Evolutionary conservation across 441 rosid genomes (phyloP).

Genomic region (Francoa sonchifolia): DNA sequence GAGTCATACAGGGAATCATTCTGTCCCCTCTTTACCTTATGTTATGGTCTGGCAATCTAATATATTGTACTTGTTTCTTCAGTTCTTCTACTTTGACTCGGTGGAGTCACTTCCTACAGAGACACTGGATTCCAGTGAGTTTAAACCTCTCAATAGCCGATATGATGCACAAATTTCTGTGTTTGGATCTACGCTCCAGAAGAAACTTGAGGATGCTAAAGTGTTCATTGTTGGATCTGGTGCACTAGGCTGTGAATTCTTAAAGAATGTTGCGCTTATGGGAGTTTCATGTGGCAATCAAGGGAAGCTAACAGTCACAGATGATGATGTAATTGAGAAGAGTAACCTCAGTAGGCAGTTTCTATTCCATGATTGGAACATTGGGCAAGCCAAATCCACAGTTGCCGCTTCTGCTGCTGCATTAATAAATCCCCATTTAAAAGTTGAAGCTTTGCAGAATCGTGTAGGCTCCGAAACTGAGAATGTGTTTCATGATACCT

Average conservation of each 20-base stretch:
- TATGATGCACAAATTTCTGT: slow-evolving; percentile 88
- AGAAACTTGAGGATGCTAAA: slow-evolving; percentile 70
- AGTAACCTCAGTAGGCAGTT: slow-evolving; percentile 91
- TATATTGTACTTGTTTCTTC: slow-evolving; percentile 16
- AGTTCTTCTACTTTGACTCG: slow-evolving; percentile 89
- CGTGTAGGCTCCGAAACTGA: slow-evolving; percentile 80
- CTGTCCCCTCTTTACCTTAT: too few species aligned
- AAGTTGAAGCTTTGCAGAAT: slow-evolving; percentile 71
- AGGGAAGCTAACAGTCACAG: slow-evolving; percentile 74
- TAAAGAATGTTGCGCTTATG: slow-evolving; percentile 82
- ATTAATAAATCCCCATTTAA: slow-evolving; percentile 46
- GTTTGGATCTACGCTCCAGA: slow-evolving; percentile 72
- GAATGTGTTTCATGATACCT: slow-evolving; percentile 70
- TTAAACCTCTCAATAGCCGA: slow-evolving; percentile 55
- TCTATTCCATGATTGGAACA: slow-evolving; percentile 90
- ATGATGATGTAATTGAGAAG: slow-evolving; percentile 90
- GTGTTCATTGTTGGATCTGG: slow-evolving; percentile 82
- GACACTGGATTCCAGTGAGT: slow-evolving; percentile 48
- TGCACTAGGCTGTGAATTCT: slow-evolving; percentile 87
- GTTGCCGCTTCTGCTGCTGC: slow-evolving; percentile 83
- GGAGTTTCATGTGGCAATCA: slow-evolving; percentile 68
- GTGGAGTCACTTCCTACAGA: slow-evolving; percentile 73
- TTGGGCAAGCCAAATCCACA: slow-evolving; percentile 89
- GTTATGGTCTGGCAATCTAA: slow-evolving; percentile 10
- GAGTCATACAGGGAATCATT: too few species aligned